Evolutionary conservation across 1,139 yeast species (phyloP), one percentile per base, ranked within the genome.

Genomic region (Entelexis paramagnoliae): DNA sequence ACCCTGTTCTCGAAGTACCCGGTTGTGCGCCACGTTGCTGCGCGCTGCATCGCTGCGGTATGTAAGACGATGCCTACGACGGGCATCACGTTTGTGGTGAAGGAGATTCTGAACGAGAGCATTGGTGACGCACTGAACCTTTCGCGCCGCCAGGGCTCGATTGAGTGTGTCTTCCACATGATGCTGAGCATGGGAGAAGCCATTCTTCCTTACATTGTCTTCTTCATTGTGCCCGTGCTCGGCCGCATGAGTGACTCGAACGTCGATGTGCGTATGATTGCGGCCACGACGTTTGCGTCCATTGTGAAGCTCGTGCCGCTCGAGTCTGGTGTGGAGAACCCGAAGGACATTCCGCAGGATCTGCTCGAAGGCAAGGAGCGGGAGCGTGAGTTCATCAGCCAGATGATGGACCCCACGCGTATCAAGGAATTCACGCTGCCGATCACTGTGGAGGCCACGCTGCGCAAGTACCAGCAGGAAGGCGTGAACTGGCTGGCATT

Each of bases 401-500:
- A 93, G 65, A 91, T 93, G 97, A 86, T 93, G 88, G 97, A 93
- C 66, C 95, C 95, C n/a, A 74, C 88, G 8, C 88, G 89, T 65
- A 86, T 93, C 50, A 79, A 89, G 60, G 81, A 94, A 1, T 93
- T 89, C 66, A 83, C 80, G 51, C 70, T 93, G 41, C 98, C 98
- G 0, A 94, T 91, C 30, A 79, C 91, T 2, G 88, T 93, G 58
- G 85, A 86, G 59, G 98, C 98, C 0, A 87, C 95, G 1, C 74
- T 93, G 59, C 80, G 98, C 67, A 85, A 86, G 59, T 93, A 93
- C 64, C 99, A 93, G 69, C 97, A 91, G 66, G 97, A 93, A 58
- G 99, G 99, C 67, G 94, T 93, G 42, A 93, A 91, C 65, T 93
- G 99, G 99, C 73, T 93, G 52, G 96, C 96, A 16, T 93, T 93